Evolutionary conservation across 257 asterid species (phyloP), one percentile per base, ranked within the genome.

Genomic region (Leptodermis oblonga): DNA sequence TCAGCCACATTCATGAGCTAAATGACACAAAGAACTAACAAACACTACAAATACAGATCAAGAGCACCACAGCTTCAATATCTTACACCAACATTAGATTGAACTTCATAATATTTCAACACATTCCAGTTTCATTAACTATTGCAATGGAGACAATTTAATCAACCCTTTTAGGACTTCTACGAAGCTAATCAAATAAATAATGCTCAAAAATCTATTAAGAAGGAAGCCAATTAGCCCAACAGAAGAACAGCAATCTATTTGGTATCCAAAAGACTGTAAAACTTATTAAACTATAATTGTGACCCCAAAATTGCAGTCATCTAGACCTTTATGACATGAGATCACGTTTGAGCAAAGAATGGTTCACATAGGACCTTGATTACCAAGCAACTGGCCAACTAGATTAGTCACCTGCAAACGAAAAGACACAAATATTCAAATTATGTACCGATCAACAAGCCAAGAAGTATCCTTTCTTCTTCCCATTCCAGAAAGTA

Each of bases 381-480:
- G 78, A 79, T 70, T 85, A 61, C 96, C 97, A 33, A 93, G 96
- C 78, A 93, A 84, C 70, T 85, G 94, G 33, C 99, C 99, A n/a
- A 93, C 96, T 25, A 90, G 83, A 85, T 82, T 87, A 3, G 92
- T 90, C 76, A 90, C 97, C 99, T 93, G 96, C 10, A 61, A 83
- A 74, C 45, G 52, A 20, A 22, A 34, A 13, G 30, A 33, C 18
- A 51, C 14, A 25, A 49, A 48, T n/a, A 42, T 45, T 61, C 26
- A 13, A 53, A 46, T 52, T n/a, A 68, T 34, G 14, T 53, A 42
- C 37, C 1, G 5, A 52, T 17, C 48, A 52, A 11, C 23, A 15
- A 1, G 14, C 4, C 4, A 13, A 34, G 1, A 31, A 6, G 30
- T 23, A n/a, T 59, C n/a, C n/a, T n/a, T n/a, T n/a, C n/a, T 62